A percentile compares a stretch with the other conserved stretches of the same genome.
These are phyloP conservation scores for Quercus bicolor DNA, from an alignment of 306 rosid genomes.

Conservation along the genomic window DNA sequence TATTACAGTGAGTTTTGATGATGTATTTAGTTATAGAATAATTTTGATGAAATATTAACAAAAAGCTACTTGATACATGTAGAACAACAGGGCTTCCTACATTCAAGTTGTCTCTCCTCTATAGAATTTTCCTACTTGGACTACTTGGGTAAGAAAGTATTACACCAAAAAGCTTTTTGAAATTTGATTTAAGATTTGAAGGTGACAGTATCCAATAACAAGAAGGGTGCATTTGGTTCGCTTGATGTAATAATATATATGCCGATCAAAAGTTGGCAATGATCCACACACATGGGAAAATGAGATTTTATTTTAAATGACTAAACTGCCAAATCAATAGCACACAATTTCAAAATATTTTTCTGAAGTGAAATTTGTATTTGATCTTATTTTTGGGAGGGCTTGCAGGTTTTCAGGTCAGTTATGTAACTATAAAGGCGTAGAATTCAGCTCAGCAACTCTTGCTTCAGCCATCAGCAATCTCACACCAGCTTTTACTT, in stretches of 20 bases:
- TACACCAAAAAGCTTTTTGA: background rate
- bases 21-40: too few relatives aligned
- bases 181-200: background rate
- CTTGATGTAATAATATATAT: too few relatives aligned
- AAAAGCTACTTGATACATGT: background rate
- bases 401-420: slow-evolving; percentile 27
- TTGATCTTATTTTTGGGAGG: background rate
- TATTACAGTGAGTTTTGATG: too few relatives aligned
- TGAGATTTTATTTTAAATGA: too few relatives aligned
- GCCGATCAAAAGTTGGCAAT: too few relatives aligned
- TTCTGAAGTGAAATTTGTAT: too few relatives aligned
- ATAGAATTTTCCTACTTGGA: slow-evolving; percentile 36
- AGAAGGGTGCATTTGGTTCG: too few relatives aligned
- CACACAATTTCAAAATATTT: too few relatives aligned
- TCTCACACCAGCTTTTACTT: slow-evolving; percentile 53
- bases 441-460: slow-evolving; percentile 47
- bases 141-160: slow-evolving; percentile 40
- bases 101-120: slow-evolving; percentile 26
- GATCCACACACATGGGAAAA: too few relatives aligned
- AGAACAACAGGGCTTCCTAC: slow-evolving; percentile 50
- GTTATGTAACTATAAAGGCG: slow-evolving; percentile 40
- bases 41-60: too few relatives aligned
- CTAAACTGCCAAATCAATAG: too few relatives aligned
- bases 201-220: too few relatives aligned
- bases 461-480: slow-evolving; percentile 42